These are phyloP conservation scores for Candida bentonensis DNA, from an alignment of 805 yeast species.

Conservation along the genomic window DNA sequence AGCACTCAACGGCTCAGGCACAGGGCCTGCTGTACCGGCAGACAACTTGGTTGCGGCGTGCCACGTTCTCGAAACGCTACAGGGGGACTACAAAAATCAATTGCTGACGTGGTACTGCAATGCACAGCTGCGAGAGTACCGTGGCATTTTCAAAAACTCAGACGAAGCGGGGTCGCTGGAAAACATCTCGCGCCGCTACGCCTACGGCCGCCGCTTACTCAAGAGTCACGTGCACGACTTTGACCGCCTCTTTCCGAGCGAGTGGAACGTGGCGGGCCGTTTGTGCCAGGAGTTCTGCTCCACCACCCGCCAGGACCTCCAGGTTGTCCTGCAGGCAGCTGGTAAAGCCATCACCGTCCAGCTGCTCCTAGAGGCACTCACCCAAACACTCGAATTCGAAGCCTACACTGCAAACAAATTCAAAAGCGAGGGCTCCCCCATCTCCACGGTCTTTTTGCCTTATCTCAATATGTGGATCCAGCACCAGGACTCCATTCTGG, in stretches of 20 bases:
- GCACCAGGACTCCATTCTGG: constrained; percentile 58
- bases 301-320: constrained; percentile 54
- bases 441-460: constrained; percentile 70
- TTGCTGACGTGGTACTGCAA: constrained; percentile 62
- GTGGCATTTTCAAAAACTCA: constrained; percentile 53
- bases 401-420: constrained; percentile 33
- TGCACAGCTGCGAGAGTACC: constrained; percentile 57
- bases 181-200: constrained; percentile 65
- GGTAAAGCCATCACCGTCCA: constrained; percentile 40
- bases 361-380: constrained; percentile 50
- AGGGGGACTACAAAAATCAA: constrained; percentile 40
- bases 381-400: constrained; percentile 77
- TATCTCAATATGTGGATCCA: constrained; percentile 74
- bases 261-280: constrained; percentile 57
- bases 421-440: constrained; percentile 25
- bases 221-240: constrained; percentile 41
- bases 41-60: constrained; percentile 45
- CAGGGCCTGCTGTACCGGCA: constrained; percentile 4
- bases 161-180: constrained; percentile 96
- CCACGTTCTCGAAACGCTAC: constrained; percentile 50
- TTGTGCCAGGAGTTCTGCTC: constrained; percentile 52
- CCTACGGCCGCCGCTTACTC: constrained; percentile 64
- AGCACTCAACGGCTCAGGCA: constrained; percentile 5
- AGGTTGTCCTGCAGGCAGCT: constrained; percentile 31
- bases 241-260: constrained; percentile 43